Base-by-base conservation (phyloP, 2,329 filamentous ascomycete species). In the Botrytis byssoidea region DNA sequence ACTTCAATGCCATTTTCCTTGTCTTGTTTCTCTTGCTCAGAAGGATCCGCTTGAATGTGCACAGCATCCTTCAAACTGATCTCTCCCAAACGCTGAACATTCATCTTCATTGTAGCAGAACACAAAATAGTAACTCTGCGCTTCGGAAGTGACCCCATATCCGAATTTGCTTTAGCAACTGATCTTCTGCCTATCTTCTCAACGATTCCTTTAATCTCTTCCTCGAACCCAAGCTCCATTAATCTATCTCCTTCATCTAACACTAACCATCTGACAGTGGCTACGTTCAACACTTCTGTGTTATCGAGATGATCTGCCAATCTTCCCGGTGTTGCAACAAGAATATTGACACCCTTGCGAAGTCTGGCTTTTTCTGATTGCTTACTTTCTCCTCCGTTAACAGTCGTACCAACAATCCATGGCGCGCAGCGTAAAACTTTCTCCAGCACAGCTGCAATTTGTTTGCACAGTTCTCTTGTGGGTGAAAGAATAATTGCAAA, bases 31-130 rank as follows among this genome's bases (percentile, higher is more conserved):
- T 89, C 86, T 8, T 83, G 82, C 2, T 83, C 82, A 8, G 80
- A 77, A 29, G 85, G 84, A 75, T 91, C 88, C 0, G 92, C 91
- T 71, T 93, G 91, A 78, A 99, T 92, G 80, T 97, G 94, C 1
- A 94, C 88, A 0, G 96, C 95, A 79, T 98, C 94, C 78, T 97
- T 95, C 81, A 99, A 85, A 85, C 94, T 97, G 83, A 98, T 97
- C 80, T 98, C 94, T 60, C 95, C 95, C 9, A 99, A 85, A 78
- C 92, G 92, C 81, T 98, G 95, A 1, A 98, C 96, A 78, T 95
- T 96, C 90, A 97, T 95, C 84, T 98, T 98, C 91, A 99, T 93
- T 0, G 96, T 99, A 4, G 96, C 96, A 6, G 96, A 99, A 82
- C 96, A 99, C 4, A 99, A 88, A 6, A 99, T 88, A 0, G 96